Conservation (phyloP, 2,329 filamentous ascomycete species). For the Neopestalotiopsis sp. region DNA sequence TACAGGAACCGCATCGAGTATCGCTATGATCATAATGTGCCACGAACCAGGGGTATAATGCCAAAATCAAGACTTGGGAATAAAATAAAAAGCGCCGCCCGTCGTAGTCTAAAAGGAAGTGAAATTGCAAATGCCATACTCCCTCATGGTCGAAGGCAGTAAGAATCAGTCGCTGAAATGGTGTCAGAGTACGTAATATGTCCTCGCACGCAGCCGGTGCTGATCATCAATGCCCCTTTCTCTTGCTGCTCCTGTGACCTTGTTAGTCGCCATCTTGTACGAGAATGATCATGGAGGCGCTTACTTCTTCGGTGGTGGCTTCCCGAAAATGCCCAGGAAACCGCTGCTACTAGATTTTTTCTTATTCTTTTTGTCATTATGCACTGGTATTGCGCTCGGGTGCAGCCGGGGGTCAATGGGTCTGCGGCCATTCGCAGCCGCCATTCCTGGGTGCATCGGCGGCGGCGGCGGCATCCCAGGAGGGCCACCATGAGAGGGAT, state of each 20-base stretch:
- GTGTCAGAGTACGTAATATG: neutral
- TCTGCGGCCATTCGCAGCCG: no score
- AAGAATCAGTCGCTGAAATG: neutral
- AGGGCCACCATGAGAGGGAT: neutral
- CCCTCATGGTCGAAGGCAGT: neutral
- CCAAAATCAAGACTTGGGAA: conserved; percentile 21
- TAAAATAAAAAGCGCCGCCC: conserved; percentile 6
- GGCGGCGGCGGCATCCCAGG: neutral
- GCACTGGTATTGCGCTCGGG: neutral
- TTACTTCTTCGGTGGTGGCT: conserved; percentile 16
- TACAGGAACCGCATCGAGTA: conserved; percentile 6
- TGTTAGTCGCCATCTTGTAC: neutral
- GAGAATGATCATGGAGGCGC: neutral
- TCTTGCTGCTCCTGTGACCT: conserved; percentile 12
- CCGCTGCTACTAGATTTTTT: neutral
- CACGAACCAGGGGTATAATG: conserved; percentile 22
- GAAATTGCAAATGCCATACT: conserved; percentile 8
- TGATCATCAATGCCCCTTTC: neutral
- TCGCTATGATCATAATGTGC: conserved; percentile 12
- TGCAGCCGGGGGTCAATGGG: neutral
- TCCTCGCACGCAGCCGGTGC: neutral
- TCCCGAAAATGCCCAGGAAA: neutral
- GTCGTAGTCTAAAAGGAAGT: conserved; percentile 3
- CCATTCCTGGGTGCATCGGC: neutral
- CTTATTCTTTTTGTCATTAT: neutral